These are phyloP conservation scores for Tuber calosporum DNA, from an alignment of 495 filamentous ascomycete species.

Conservation along the genomic window DNA sequence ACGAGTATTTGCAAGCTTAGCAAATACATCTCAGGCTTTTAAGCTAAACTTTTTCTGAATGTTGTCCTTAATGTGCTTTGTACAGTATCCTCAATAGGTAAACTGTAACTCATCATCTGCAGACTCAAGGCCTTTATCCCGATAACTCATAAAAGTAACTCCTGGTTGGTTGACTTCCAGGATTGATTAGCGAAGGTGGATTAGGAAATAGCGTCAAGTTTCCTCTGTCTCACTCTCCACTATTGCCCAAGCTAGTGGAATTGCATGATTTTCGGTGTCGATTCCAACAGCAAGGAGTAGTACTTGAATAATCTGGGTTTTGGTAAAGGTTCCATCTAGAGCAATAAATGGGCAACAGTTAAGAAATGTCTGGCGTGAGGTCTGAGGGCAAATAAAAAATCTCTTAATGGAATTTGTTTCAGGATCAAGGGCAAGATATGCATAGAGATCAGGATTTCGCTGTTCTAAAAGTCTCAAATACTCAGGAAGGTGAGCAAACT, in stretches of 20 bases:
- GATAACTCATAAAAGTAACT: neutral
- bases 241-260: neutral
- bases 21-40: neutral
- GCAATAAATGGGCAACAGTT: neutral
- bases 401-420: neutral
- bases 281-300: neutral
- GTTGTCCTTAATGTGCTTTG: constrained; percentile 14
- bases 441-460: neutral
- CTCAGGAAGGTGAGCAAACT: neutral
- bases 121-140: neutral
- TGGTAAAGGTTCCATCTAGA: constrained; percentile 1
- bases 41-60: constrained; percentile 8
- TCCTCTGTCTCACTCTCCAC: neutral
- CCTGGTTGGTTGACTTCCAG: neutral
- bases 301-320: neutral
- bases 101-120: constrained; percentile 11
- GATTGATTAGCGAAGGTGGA: constrained; percentile 3
- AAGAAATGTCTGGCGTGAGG: neutral
- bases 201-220: neutral
- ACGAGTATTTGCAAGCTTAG: neutral
- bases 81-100: neutral
- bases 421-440: neutral
- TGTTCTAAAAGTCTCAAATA: neutral
- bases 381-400: constrained; percentile 9
- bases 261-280: constrained; percentile 8